Base-by-base conservation (phyloP, 257 asterid species). In the Nicotiana tabacum region DNA sequence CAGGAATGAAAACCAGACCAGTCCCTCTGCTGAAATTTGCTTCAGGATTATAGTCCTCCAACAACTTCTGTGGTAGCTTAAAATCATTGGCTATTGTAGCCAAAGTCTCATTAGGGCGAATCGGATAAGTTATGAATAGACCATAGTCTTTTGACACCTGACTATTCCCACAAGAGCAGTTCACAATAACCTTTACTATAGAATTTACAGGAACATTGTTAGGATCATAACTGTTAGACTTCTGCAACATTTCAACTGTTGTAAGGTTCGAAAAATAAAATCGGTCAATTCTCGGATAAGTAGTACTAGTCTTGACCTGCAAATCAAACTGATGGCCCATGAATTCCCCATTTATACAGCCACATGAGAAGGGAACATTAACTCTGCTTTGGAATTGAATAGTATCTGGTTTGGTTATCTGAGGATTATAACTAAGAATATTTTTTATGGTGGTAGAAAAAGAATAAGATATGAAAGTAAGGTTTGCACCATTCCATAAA, bases 1-100 rank as follows among this genome's bases (percentile, higher is more conserved):
- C 94, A 0, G 93, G 96, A 82, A 91, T 65, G 78, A 90, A 93
- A 87, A 93, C 89, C 81, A 93, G 83, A 77, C 92, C 94, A 85
- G 80, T 87, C 57, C 93, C 94, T 51, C 85, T 18, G 64, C 90
- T 84, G 29, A 92, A 91, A 88, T 93, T 81, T 62, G 87, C 91
- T 77, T 89, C 89, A 35, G 94, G 93, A 64, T 91, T 90, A 66
- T 89, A 92, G 83, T 76, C 93, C 77, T 84, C 89, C 88, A 93
- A 32, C 90, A 92, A 76, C 64, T 66, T 77, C 39, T 86, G 92
- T 76, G 91, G 82, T 53, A 92, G 86, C 57, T 82, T 81, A 72
- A 79, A 57, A 2, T 78, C 86, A 81, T 60, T 85, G 4, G 89
- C 91, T 78, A 93, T 4, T 0, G 85, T 65, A 43, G 85, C 66